A percentile compares a stretch with the other conserved stretches of the same genome.
Evolutionary conservation across 176 grass and related monocot genomes (phyloP).

Genomic region (Lolium perenne): DNA sequence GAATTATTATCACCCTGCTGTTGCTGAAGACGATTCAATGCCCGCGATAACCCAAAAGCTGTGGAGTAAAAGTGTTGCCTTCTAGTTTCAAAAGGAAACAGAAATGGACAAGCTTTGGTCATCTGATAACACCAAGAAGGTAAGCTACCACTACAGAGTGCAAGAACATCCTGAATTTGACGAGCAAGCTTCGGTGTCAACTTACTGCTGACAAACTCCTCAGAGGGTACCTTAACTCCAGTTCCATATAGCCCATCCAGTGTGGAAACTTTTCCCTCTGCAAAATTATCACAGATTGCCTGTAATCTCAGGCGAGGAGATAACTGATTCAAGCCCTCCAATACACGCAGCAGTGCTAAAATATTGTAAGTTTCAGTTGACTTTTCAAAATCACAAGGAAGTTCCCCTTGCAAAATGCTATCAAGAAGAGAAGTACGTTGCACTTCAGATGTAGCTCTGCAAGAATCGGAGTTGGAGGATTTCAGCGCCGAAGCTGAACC

Average conservation of each 20-base stretch:
- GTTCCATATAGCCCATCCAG: conserved; percentile 53
- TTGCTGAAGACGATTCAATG: conserved; percentile 89
- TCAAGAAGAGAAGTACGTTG: conserved; percentile 63
- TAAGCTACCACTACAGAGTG: conserved; percentile 86
- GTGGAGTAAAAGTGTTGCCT: conserved; percentile 91
- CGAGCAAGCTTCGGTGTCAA: conserved; percentile 85
- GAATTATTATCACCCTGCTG: conserved; percentile 74
- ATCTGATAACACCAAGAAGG: conserved; percentile 92
- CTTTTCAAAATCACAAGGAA: conserved; percentile 82
- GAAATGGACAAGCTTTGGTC: conserved; percentile 84
- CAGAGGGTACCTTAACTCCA: conserved; percentile 54
- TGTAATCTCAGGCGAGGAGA: conserved; percentile 67
- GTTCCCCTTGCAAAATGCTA: conserved; percentile 81
- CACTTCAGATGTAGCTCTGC: conserved; percentile 34
- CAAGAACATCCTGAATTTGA: conserved; percentile 92
- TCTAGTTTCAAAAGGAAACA: conserved; percentile 90
- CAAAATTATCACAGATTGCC: conserved; percentile 68
- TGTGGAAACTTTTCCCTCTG: conserved; percentile 54
- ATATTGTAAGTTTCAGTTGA: conserved; percentile 76
- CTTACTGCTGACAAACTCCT: conserved; percentile 88
- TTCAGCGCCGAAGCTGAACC: conserved; percentile 52
- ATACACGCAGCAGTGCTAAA: conserved; percentile 71
- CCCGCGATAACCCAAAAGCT: conserved; percentile 87
- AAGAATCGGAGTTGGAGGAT: conserved; percentile 59
- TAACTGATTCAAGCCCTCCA: conserved; percentile 82